A percentile compares a stretch with the other conserved stretches of the same genome.
phyloP scores from a whole-genome alignment of 495 filamentous ascomycete species.

The Jackrogersella multiformis region DNA sequence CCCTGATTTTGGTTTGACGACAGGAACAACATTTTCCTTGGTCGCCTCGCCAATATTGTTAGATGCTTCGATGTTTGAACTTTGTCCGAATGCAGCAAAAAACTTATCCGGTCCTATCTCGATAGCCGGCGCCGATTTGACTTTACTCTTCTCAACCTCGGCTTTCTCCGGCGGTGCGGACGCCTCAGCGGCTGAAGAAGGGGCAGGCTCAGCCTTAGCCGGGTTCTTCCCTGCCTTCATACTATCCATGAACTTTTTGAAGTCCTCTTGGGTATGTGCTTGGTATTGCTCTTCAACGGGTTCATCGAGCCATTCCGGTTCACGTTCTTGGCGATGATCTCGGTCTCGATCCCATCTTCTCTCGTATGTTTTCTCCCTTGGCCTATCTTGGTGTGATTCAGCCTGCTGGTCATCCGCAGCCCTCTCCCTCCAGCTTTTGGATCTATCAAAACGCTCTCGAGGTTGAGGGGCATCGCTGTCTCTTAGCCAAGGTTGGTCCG shows the following conservation, averaged over 20 bases:
- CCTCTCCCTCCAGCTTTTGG: constrained; percentile 75
- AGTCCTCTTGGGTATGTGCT: constrained; percentile 86
- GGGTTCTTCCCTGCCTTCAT: constrained; percentile 75
- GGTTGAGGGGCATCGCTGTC: constrained; percentile 50
- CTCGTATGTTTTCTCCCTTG: constrained; percentile 56
- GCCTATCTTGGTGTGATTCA: constrained; percentile 53
- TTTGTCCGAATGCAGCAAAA: constrained; percentile 73
- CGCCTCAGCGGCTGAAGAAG: constrained; percentile 42
- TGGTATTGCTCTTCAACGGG: constrained; percentile 73
- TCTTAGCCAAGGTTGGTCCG: constrained; percentile 56
- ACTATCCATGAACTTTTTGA: constrained; percentile 91
- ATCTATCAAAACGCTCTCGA: constrained; percentile 65
- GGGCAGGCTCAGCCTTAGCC: constrained; percentile 48
- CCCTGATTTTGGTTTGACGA: constrained; percentile 55
- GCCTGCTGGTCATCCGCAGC: constrained; percentile 58
- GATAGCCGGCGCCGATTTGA: constrained; percentile 64
- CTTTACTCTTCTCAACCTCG: constrained; percentile 59
- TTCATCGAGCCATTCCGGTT: constrained; percentile 88
- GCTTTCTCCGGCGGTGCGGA: constrained; percentile 39
- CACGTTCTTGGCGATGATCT: constrained; percentile 71
- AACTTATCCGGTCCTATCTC: constrained; percentile 81
- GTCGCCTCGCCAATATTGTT: constrained; percentile 49
- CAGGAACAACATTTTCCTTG: constrained; percentile 53
- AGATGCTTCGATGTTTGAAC: constrained; percentile 39
- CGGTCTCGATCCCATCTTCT: constrained; percentile 72